A percentile compares a stretch with the other conserved stretches of the same genome.
These are phyloP conservation scores for Proliferodiscus dingleyae DNA, from an alignment of 2,329 filamentous ascomycete genomes.

Conservation along the genomic window DNA sequence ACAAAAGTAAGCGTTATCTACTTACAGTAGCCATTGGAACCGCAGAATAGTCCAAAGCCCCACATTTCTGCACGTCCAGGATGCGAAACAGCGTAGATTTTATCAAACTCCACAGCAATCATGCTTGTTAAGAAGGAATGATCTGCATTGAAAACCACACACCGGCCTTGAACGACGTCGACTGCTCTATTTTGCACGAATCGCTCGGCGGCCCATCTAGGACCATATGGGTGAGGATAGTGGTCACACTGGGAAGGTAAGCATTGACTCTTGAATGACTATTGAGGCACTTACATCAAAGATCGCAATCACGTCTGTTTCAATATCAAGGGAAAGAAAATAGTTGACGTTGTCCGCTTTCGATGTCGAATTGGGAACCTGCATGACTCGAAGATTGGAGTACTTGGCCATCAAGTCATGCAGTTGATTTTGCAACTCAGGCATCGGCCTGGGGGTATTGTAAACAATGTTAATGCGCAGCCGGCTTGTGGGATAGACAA, in stretches of 20 bases:
- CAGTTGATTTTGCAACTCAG: conserved; percentile 41
- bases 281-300: too few relatives aligned
- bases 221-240: conserved; percentile 44
- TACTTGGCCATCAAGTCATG: conserved; percentile 34
- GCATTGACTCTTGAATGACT: too few relatives aligned
- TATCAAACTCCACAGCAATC: conserved; percentile 47
- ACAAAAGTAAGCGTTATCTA: too few relatives aligned
- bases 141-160: conserved; percentile 43
- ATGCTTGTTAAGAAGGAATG: conserved; percentile 40
- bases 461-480: conserved; percentile 45
- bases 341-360: conserved; percentile 48
- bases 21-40: conserved; percentile 42
- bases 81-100: conserved; percentile 47
- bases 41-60: conserved; percentile 44
- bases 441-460: conserved; percentile 43
- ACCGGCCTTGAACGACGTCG: conserved; percentile 45
- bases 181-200: conserved; percentile 38
- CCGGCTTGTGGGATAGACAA: conserved; percentile 41
- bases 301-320: conserved; percentile 42
- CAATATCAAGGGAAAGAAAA: conserved; percentile 40
- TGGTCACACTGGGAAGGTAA: too few relatives aligned
- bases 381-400: conserved; percentile 40
- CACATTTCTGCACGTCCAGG: conserved; percentile 43
- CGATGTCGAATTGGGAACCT: conserved; percentile 43
- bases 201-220: conserved; percentile 43